A percentile compares a stretch with the other conserved stretches of the same genome.
These are phyloP conservation scores for Rhizopogon vinicolor DNA, from an alignment of 768 basidiomycete species.

Conservation along the genomic window DNA sequence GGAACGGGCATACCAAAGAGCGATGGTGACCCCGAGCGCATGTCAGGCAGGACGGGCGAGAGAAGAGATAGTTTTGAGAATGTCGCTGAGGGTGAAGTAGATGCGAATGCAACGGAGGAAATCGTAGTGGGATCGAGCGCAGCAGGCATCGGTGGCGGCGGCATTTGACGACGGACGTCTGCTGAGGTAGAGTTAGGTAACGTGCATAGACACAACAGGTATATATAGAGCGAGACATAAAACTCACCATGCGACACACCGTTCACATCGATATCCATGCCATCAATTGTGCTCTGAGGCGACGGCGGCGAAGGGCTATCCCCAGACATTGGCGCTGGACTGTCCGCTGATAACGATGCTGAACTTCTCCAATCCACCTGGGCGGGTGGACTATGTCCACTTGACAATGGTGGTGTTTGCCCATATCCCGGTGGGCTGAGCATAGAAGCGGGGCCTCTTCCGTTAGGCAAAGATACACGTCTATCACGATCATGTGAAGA, in stretches of 20 bases:
- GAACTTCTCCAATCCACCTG: slow-evolving; percentile 22
- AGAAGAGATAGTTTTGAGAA: slow-evolving; percentile 52
- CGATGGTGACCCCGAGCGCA: slow-evolving; percentile 3
- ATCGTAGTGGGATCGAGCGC: slow-evolving; percentile 36
- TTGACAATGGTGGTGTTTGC: neutral
- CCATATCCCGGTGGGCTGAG: neutral
- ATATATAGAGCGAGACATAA: neutral
- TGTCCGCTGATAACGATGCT: slow-evolving; percentile 8
- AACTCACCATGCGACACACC: slow-evolving; percentile 17
- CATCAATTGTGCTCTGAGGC: slow-evolving; percentile 2
- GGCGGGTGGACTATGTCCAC: neutral
- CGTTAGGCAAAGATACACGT: neutral
- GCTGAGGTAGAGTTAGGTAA: neutral
- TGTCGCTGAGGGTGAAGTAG: slow-evolving; percentile 39
- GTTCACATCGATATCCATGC: slow-evolving; percentile 18
- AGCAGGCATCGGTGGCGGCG: slow-evolving; percentile 48
- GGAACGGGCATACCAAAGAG: slow-evolving; percentile 4
- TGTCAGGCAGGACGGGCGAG: slow-evolving; percentile 21
- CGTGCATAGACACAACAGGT: neutral
- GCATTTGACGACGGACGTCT: slow-evolving; percentile 40
- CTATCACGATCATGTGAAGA: neutral
- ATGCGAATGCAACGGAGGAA: slow-evolving; percentile 21
- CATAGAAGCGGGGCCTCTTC: no score
- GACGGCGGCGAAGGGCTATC: neutral
- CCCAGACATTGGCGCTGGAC: neutral